Conservation (phyloP, 2,329 filamentous ascomycete species). For the Hypoxylon sp. region DNA sequence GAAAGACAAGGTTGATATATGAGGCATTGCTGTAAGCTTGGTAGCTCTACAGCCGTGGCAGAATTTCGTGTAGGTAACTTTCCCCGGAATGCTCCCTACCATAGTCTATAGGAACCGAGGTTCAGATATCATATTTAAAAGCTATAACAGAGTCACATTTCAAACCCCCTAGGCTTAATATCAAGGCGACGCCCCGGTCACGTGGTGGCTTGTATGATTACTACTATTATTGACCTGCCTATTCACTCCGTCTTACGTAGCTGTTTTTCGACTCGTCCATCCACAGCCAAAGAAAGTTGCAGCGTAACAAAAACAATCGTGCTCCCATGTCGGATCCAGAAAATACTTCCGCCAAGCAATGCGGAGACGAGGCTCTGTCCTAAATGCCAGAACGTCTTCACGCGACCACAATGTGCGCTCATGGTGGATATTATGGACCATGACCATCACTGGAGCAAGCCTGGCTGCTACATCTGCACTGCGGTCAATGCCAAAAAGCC, state of each 20-base stretch:
- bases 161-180: background rate
- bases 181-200: background rate
- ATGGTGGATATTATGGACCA: background rate
- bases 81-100: too few relatives aligned
- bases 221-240: background rate
- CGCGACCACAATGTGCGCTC: background rate
- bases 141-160: background rate
- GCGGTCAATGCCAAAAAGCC: background rate
- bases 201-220: background rate
- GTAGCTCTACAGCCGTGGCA: too few relatives aligned
- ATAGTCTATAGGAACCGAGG: too few relatives aligned
- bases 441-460: background rate
- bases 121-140: too few relatives aligned
- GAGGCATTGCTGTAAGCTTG: background rate
- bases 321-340: background rate
- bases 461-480: constrained; percentile 4
- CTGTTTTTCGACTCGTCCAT: background rate
- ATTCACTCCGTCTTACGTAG: background rate
- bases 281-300: constrained; percentile 1
- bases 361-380: constrained; percentile 12
- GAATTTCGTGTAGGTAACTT: background rate
- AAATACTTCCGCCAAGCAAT: constrained; percentile 5
- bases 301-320: background rate
- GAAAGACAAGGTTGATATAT: background rate
- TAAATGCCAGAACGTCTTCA: constrained; percentile 10